Base-by-base conservation (phyloP, 1,139 yeast species). In the Kodamaea fungicola region DNA sequence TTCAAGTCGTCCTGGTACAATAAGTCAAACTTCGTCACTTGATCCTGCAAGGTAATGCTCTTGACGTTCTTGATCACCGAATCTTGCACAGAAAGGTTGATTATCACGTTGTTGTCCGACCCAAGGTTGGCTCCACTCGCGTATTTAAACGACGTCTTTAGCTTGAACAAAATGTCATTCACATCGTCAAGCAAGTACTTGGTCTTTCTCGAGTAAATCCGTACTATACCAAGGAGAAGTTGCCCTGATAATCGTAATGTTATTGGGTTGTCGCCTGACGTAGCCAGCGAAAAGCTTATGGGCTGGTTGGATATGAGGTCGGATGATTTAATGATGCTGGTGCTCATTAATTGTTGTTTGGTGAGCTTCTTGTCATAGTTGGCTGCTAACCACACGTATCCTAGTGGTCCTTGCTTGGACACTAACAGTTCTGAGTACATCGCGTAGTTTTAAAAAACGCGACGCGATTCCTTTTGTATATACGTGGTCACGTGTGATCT, bases 331-430 rank as follows among this genome's bases (percentile, higher is more conserved):
- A 76, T 60, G 43, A 90, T 82, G 53, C 84, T 78, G 16, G 96
- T 80, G 51, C 76, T 80, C 37, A 88, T 64, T 35, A 85, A 73
- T 54, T 89, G 92, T 41, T 78, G 79, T 55, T 86, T 85, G 32
- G 95, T 75, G 33, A 90, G 72, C 50, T 84, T 85, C 52, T 82
- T 79, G 51, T 86, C 95, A 61, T 87, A 74, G 56, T 87, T 89
- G 25, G 96, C 92, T 2, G 97, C 97, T 38, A 90, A 72, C 97
- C 97, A 90, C 10, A 88, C 92, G 48, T 83, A 85, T 5, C 95
- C 95, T 50, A 89, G 66, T 2, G 96, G 95, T 3, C 95, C 94
- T 54, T 83, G 83, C 44, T 76, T 80, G 7, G 85, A 66, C 19
- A 79, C 64, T 35, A 78, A 58, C 40, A 59, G 68, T 33, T 71